A percentile compares a stretch with the other conserved stretches of the same genome.
These are phyloP conservation scores for Venturia aucupariae DNA, from an alignment of 2,329 filamentous ascomycete genomes.

Conservation along the genomic window DNA sequence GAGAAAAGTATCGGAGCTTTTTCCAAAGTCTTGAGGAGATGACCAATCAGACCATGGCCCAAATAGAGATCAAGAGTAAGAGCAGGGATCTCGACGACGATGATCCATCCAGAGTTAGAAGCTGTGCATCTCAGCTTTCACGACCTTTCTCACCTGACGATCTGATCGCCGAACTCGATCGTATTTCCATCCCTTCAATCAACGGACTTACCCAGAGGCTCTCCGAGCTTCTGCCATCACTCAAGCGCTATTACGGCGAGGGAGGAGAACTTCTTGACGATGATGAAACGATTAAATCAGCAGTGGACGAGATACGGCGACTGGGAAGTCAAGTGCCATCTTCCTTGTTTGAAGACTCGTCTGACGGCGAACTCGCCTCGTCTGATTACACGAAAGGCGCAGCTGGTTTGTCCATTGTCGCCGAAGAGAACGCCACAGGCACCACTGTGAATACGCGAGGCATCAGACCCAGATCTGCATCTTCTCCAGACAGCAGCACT, in stretches of 20 bases:
- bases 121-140: not conserved
- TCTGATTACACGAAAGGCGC: not conserved
- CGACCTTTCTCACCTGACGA: slow-evolving; percentile 30
- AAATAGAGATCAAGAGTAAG: not conserved
- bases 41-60: slow-evolving; percentile 3
- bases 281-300: slow-evolving; percentile 15
- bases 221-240: slow-evolving; percentile 36
- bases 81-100: slow-evolving; percentile 1
- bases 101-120: not conserved
- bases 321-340: slow-evolving; percentile 4
- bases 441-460: not conserved
- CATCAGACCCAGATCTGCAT: slow-evolving; percentile 7
- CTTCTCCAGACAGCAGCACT: slow-evolving; percentile 4
- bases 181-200: slow-evolving; percentile 38
- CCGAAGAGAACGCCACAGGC: not conserved
- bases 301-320: slow-evolving; percentile 19
- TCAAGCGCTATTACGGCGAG: slow-evolving; percentile 32
- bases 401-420: not conserved
- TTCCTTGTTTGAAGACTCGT: not conserved
- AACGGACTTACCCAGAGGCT: slow-evolving; percentile 36
- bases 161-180: slow-evolving; percentile 36
- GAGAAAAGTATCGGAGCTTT: slow-evolving; percentile 38
- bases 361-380: not conserved
- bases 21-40: slow-evolving; percentile 30
- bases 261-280: slow-evolving; percentile 27